phyloP scores from a whole-genome alignment of 768 basidiomycete genomes.

The Podaxis mareebaensis region DNA sequence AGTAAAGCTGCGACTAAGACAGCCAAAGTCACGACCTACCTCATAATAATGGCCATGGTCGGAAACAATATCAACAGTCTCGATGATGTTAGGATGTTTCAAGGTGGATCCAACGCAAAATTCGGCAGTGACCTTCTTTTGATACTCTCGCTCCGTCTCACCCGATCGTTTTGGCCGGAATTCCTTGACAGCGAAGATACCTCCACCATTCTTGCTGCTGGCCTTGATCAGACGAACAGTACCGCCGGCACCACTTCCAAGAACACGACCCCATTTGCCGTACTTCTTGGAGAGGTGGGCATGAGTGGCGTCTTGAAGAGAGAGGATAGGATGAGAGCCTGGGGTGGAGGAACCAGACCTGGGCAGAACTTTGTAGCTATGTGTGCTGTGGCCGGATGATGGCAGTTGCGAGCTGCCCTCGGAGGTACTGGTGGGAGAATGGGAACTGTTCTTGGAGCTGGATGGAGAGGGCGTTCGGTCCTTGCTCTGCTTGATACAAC shows the following conservation, averaged over 20 bases:
- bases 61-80: slow-evolving; percentile 96
- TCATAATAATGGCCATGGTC: slow-evolving; percentile 99
- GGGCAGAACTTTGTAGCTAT: slow-evolving; percentile 19
- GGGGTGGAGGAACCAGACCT: slow-evolving; percentile 26
- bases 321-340: slow-evolving; percentile 41
- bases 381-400: slow-evolving; percentile 15
- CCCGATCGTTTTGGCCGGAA: slow-evolving; percentile 88
- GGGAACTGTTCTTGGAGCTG: slow-evolving; percentile 24
- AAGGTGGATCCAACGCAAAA: slow-evolving; percentile 96
- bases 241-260: slow-evolving; percentile 97
- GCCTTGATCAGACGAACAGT: slow-evolving; percentile 96
- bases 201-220: slow-evolving; percentile 75
- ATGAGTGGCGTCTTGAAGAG: slow-evolving; percentile 80
- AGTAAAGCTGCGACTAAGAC: slow-evolving; percentile 17
- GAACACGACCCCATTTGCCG: slow-evolving; percentile 95
- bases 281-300: slow-evolving; percentile 98
- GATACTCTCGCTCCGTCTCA: slow-evolving; percentile 95
- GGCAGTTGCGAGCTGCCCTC: slow-evolving; percentile 27
- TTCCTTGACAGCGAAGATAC: slow-evolving; percentile 95
- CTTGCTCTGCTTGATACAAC: slow-evolving; percentile 41
- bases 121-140: slow-evolving; percentile 99
- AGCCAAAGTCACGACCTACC: slow-evolving; percentile 48
- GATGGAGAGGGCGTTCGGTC: slow-evolving; percentile 42
- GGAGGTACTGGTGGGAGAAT: slow-evolving; percentile 25
- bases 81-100: slow-evolving; percentile 94